A percentile compares a stretch with the other conserved stretches of the same genome.
phyloP scores from a whole-genome alignment of 2,329 filamentous ascomycete species.

The Neonectria punicea region DNA sequence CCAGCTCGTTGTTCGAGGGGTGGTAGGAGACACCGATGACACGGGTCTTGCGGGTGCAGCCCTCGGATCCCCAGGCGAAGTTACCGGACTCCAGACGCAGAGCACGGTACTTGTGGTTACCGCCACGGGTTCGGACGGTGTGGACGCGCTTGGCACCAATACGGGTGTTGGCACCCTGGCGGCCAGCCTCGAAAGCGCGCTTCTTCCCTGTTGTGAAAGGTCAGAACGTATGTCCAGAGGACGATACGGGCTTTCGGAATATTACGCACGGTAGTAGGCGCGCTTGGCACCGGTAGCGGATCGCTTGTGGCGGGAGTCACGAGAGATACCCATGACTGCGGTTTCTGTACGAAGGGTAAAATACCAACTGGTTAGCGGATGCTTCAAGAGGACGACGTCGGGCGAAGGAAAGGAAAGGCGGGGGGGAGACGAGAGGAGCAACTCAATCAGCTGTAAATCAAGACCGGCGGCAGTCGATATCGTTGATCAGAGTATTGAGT shows the following conservation, averaged over 20 bases:
- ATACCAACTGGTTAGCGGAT: conserved; percentile 36
- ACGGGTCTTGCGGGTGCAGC: conserved; percentile 98
- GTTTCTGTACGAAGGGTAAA: conserved; percentile 62
- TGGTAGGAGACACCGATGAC: conserved; percentile 99
- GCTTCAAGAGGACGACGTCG: conserved; percentile 6
- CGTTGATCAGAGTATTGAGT: conserved; percentile 40
- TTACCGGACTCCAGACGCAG: conserved; percentile 99
- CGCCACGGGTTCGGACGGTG: conserved; percentile 95
- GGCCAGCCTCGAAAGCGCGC: conserved; percentile 99
- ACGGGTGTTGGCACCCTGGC: conserved; percentile 99
- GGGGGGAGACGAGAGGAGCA: conserved; percentile 20
- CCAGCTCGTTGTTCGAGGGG: conserved; percentile 99
- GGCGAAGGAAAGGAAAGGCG: conserved; percentile 1
- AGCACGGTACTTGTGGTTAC: conserved; percentile 99
- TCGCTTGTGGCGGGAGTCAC: conserved; percentile 99
- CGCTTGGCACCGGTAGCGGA: conserved; percentile 98
- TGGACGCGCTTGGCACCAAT: conserved; percentile 97
- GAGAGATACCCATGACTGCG: conserved; percentile 99
- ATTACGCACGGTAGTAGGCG: conserved; percentile 84
- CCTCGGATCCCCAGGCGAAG: conserved; percentile 99
- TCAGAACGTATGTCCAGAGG: conserved; percentile 75
- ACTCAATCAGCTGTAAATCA: conserved; percentile 38
- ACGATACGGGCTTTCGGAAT: conserved; percentile 75
- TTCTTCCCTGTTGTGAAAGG: conserved; percentile 85
- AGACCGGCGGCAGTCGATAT: conserved; percentile 35